Evolutionary conservation across 148 eudicot species (phyloP).

Genomic region (Silene conica): DNA sequence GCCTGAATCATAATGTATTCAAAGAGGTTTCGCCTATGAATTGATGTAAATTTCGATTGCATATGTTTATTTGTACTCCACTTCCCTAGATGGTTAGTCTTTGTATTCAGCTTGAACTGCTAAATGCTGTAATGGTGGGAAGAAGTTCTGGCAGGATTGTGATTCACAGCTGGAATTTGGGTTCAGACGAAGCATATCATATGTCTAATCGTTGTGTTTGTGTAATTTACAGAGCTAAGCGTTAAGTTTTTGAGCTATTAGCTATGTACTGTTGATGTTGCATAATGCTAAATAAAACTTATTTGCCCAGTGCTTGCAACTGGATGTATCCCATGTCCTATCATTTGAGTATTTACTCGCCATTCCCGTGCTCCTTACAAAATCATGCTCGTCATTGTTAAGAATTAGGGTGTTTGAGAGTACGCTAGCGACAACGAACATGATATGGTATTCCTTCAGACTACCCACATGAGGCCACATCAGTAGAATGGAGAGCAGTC

Average conservation of each 20-base stretch:
- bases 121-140: background rate
- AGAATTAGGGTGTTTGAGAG: no score
- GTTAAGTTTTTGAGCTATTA: no score
- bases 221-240: background rate
- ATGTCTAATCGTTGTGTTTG: background rate
- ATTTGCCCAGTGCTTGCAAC: no score
- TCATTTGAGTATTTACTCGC: no score
- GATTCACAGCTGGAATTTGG: background rate
- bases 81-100: background rate
- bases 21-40: background rate
- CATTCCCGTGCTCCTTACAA: no score
- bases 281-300: no score
- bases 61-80: background rate
- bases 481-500: no score
- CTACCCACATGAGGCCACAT: no score
- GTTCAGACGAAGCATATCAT: background rate
- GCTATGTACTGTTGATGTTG: no score
- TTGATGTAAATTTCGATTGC: background rate
- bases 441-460: no score
- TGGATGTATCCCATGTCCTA: background rate
- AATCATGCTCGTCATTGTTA: no score
- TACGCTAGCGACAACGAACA: no score
- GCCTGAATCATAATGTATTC: slow-evolving; percentile 15
- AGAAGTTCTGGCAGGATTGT: background rate
- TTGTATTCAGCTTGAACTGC: background rate